Conservation (phyloP, 768 basidiomycete genomes). For the Coprinopsis strossmayeri region DNA sequence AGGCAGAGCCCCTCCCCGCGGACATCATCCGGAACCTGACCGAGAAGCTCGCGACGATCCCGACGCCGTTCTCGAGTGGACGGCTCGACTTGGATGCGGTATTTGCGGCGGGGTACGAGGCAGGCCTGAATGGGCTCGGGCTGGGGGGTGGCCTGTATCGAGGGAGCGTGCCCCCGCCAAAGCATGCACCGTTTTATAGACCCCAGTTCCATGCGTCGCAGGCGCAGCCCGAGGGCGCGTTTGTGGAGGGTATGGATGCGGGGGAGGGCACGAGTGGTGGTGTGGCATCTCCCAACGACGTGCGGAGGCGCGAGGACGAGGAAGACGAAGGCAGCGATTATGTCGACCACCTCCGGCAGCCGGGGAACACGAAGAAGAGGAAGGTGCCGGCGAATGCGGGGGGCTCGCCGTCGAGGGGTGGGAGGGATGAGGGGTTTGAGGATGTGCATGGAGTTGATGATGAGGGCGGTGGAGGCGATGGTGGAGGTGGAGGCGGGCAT, state of each 20-base stretch:
- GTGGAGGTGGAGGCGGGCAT: not conserved
- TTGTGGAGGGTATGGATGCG: not conserved
- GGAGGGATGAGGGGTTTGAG: constrained; percentile 18
- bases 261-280: not conserved
- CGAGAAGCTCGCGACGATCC: not conserved
- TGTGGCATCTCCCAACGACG: too few species aligned
- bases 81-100: constrained; percentile 6
- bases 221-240: not conserved
- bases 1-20: not conserved
- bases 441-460: not conserved
- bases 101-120: constrained; percentile 8
- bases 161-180: not conserved
- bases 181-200: not conserved
- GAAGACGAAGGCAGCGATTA: constrained; percentile 58
- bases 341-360: constrained; percentile 64
- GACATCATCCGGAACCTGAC: constrained; percentile 3
- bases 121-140: constrained; percentile 3
- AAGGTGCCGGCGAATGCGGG: constrained; percentile 72
- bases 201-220: not conserved
- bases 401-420: constrained; percentile 36
- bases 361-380: constrained; percentile 82
- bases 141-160: not conserved
- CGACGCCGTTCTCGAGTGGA: not conserved
- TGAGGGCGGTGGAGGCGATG: not conserved
- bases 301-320: too few species aligned